These are phyloP conservation scores for Colletotrichum tropicicola DNA, from an alignment of 2,329 filamentous ascomycete genomes.

Conservation along the genomic window DNA sequence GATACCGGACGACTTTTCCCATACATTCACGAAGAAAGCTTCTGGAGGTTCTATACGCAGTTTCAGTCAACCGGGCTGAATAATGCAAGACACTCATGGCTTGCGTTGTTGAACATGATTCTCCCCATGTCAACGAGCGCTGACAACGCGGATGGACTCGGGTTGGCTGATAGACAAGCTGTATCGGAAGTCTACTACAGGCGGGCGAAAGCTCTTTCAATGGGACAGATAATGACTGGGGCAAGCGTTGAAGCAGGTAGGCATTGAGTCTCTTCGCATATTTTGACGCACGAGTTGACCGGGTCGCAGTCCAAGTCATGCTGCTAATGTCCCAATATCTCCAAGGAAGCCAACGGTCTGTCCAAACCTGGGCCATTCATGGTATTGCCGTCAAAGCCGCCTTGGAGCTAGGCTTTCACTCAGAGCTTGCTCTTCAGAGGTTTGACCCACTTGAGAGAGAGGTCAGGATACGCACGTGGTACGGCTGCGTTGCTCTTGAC, in stretches of 20 bases:
- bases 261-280: no score
- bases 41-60: slow-evolving; percentile 34
- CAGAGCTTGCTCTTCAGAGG: slow-evolving; percentile 41
- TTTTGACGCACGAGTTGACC: neutral
- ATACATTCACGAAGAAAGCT: slow-evolving; percentile 37
- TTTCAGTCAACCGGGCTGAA: slow-evolving; percentile 35
- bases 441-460: slow-evolving; percentile 54
- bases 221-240: slow-evolving; percentile 48
- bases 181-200: slow-evolving; percentile 55
- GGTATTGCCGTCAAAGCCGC: slow-evolving; percentile 61
- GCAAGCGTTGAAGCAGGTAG: slow-evolving; percentile 55
- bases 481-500: slow-evolving; percentile 56
- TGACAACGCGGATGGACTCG: slow-evolving; percentile 37
- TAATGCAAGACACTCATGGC: slow-evolving; percentile 55
- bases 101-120: slow-evolving; percentile 59
- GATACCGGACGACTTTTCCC: slow-evolving; percentile 41
- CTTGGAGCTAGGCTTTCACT: slow-evolving; percentile 61
- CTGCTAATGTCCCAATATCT: slow-evolving; percentile 60
- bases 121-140: slow-evolving; percentile 55
- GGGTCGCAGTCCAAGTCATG: slow-evolving; percentile 53
- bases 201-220: slow-evolving; percentile 52
- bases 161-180: slow-evolving; percentile 43
- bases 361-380: slow-evolving; percentile 63
- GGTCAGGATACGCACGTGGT: slow-evolving; percentile 58
- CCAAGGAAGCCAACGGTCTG: slow-evolving; percentile 61